Base-by-base conservation (phyloP, 169 alveolate genomes). In the Babesia divergens region DNA sequence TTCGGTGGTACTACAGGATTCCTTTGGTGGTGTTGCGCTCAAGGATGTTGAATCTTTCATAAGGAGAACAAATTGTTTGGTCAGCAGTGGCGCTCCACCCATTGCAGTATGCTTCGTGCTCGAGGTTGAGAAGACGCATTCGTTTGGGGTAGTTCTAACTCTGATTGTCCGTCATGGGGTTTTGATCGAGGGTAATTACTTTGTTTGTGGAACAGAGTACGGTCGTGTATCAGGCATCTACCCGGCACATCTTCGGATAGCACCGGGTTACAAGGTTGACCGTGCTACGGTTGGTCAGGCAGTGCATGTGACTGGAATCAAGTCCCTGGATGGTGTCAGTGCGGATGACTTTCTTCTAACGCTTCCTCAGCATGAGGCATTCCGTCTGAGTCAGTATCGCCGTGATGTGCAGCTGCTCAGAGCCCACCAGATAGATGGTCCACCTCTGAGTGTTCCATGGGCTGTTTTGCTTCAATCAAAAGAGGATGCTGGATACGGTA, bases 161-260 rank as follows among this genome's bases (percentile, higher is more conserved):
- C 75, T 88, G 49, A 62, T 83, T 35, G 83, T 88, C n/a, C 77
- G 88, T 40, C 81, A 77, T 54, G 94, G 94, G 3, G 76, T 64
- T 28, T 46, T 89, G 40, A 72, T 84, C 28, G 87, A 89, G 68
- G 94, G 94, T 3, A 81, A 54, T 56, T 85, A 82, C 70, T 89
- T 89, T 71, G 87, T 89, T 26, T 85, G 90, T 37, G 94, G 94
- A 28, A 85, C 92, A 1, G 86, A 89, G 16, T 89, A 76, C 65
- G 94, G 94, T 9, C 76, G 74, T 37, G 70, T 89, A 28, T 52
- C 68, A 7, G 80, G 87, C 44, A 84, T 89, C 65, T 82, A 83
- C 68, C 58, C 49, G 9, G 37, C 75, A 13, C 26, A 52, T 16
- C 52, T 38, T 3, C 26, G 60, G 64, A 32, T 72, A 14, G 31